Conservation (phyloP, 192 early-diverging fungal species). For the Funneliformis geosporum region DNA sequence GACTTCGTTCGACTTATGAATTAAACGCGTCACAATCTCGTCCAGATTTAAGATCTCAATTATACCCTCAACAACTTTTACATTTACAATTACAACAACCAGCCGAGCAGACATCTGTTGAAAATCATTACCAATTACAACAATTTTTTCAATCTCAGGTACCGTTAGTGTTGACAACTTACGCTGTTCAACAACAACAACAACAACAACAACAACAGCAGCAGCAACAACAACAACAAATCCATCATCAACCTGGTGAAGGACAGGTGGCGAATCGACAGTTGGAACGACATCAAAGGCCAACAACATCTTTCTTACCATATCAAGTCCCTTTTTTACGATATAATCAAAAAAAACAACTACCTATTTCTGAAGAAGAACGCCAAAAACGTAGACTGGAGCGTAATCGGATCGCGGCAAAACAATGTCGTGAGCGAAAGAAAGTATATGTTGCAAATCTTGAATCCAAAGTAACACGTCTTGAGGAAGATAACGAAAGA, state of each 20-base stretch:
- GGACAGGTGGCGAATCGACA: background rate
- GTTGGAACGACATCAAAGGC: background rate
- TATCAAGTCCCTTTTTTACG: background rate
- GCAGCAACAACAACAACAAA: background rate
- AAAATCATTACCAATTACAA: background rate
- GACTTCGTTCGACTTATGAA: background rate
- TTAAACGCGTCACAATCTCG: background rate
- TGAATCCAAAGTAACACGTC: conserved; percentile 57
- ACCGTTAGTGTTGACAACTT: background rate
- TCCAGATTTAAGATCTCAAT: background rate
- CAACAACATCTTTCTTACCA: background rate
- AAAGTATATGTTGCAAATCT: conserved; percentile 72
- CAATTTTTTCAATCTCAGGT: background rate
- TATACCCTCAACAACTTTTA: background rate
- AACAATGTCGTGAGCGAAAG: conserved; percentile 81
- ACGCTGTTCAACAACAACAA: background rate
- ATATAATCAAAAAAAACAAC: background rate
- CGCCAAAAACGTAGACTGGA: conserved; percentile 69
- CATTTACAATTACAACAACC: background rate
- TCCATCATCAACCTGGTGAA: background rate
- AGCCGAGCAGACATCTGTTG: background rate
- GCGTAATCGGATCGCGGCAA: conserved; percentile 77
- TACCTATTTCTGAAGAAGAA: conserved; percentile 62
- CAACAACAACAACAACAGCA: no score
- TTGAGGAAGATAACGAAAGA: conserved; percentile 65